Conservation (phyloP, 345 rosid genomes). For the Lepidium didymum region DNA sequence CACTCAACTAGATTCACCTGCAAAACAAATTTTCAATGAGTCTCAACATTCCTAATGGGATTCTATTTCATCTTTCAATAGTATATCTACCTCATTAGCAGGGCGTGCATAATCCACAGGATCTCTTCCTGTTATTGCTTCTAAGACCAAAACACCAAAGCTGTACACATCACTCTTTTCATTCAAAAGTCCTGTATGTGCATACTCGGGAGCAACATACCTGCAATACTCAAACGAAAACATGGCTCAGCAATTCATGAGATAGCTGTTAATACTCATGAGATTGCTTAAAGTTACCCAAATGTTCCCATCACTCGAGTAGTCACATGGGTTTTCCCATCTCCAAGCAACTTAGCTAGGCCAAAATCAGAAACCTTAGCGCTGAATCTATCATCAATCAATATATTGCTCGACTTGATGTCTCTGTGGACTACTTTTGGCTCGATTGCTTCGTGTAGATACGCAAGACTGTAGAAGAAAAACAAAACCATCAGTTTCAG, state of each 20-base stretch:
- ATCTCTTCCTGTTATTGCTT: slow-evolving; percentile 92
- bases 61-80: neutral
- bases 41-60: neutral
- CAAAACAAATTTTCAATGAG: neutral
- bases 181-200: slow-evolving; percentile 89
- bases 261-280: no score
- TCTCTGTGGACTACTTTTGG: slow-evolving; percentile 99
- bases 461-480: slow-evolving; percentile 59
- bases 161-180: slow-evolving; percentile 99
- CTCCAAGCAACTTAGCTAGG: slow-evolving; percentile 91
- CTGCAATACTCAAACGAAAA: slow-evolving; percentile 33
- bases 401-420: slow-evolving; percentile 89
- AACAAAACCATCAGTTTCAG: neutral
- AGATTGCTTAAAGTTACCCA: slow-evolving; percentile 40
- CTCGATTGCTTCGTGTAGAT: slow-evolving; percentile 96
- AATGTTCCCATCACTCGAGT: slow-evolving; percentile 99
- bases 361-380: slow-evolving; percentile 98
- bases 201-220: slow-evolving; percentile 98
- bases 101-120: slow-evolving; percentile 96
- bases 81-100: slow-evolving; percentile 55
- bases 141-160: slow-evolving; percentile 86
- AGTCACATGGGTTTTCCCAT: slow-evolving; percentile 92
- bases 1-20: slow-evolving; percentile 97
- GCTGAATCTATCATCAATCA: slow-evolving; percentile 83
- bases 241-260: neutral